These are phyloP conservation scores for Elymus sibiricus DNA, from an alignment of 176 grass and related monocot species.

Conservation along the genomic window DNA sequence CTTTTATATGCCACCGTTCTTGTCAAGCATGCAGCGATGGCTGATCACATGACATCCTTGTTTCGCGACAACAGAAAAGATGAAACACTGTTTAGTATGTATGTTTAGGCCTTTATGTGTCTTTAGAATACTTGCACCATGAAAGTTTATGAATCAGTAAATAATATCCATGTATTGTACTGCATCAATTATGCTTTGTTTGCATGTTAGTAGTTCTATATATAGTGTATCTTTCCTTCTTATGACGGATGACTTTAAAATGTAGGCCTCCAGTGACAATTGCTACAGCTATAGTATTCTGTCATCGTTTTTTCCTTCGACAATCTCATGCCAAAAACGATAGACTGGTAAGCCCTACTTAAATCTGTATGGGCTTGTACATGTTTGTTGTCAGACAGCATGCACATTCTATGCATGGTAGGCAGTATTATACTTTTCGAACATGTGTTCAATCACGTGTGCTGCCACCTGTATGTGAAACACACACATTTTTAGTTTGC, in stretches of 20 bases:
- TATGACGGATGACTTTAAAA: constrained; percentile 20
- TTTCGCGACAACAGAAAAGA: background rate
- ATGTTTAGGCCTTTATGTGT: background rate
- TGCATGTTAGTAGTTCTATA: background rate
- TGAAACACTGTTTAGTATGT: background rate
- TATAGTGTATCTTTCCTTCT: background rate
- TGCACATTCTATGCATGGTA: background rate
- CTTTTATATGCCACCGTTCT: background rate
- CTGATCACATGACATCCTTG: background rate
- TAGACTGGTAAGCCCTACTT: constrained; percentile 66
- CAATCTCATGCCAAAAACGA: constrained; percentile 94
- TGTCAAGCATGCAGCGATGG: background rate
- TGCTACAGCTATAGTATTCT: constrained; percentile 88
- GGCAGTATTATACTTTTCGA: background rate
- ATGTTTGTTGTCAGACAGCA: background rate
- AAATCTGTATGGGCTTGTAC: background rate
- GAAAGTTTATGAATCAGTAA: background rate
- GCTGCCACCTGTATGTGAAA: background rate
- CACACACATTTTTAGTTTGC: background rate
- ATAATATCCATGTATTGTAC: background rate
- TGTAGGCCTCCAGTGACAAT: constrained; percentile 92
- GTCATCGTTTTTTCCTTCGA: constrained; percentile 90
- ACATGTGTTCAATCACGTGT: background rate
- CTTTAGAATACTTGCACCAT: background rate
- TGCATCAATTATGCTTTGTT: constrained; percentile 3